Conservation (phyloP, 2,329 filamentous ascomycete species). For the Botrytis fragariae region DNA sequence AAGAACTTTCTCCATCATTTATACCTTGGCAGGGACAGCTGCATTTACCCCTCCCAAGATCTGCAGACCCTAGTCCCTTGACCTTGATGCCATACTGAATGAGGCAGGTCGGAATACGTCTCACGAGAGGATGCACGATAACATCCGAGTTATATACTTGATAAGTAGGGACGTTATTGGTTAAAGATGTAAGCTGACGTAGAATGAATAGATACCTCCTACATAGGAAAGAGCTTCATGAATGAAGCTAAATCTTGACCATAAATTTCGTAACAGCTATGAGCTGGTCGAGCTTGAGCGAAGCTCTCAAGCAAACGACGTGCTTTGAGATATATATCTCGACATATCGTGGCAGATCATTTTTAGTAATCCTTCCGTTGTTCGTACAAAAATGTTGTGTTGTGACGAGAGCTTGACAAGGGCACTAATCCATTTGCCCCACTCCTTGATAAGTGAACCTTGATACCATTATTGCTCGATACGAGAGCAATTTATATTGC, state of each 20-base stretch:
- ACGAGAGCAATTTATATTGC: not conserved
- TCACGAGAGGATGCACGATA: not conserved
- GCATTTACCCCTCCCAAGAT: constrained; percentile 4
- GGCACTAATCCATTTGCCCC: not conserved
- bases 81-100: not conserved
- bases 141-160: not conserved
- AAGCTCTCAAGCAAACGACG: not conserved
- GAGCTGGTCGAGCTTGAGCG: constrained; percentile 8
- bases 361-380: not conserved
- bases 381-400: not conserved
- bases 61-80: constrained; percentile 17
- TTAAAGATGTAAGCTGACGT: constrained; percentile 11
- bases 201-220: constrained; percentile 7
- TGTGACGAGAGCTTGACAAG: not conserved
- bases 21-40: constrained; percentile 19
- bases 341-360: not conserved
- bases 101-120: constrained; percentile 7
- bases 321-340: not conserved
- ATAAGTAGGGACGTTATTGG: not conserved
- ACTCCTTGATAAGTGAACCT: not conserved
- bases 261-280: not conserved
- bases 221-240: constrained; percentile 6
- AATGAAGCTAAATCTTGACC: not conserved
- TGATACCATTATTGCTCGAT: not conserved
- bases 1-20: constrained; percentile 5